Conservation (phyloP, 2,329 filamentous ascomycete species). For the Aspergillus sojae region DNA sequence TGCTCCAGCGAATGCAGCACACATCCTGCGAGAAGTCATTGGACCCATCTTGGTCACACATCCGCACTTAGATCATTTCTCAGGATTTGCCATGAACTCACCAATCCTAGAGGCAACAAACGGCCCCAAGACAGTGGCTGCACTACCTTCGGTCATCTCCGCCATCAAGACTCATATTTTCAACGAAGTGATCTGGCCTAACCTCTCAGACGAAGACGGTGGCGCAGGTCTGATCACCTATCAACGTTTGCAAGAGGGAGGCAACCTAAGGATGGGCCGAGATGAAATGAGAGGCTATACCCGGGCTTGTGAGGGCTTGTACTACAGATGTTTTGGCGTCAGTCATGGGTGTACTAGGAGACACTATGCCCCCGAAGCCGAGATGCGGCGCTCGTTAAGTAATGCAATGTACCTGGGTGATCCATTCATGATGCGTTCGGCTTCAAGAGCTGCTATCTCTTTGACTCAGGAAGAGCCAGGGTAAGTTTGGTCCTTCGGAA, state of each 20-base stretch:
- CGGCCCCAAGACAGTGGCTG: slow-evolving; percentile 80
- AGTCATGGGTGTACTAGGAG: slow-evolving; percentile 85
- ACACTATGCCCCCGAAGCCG: slow-evolving; percentile 52
- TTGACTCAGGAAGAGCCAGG: slow-evolving; percentile 13
- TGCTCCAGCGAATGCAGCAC: slow-evolving; percentile 74
- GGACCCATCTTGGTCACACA: slow-evolving; percentile 93
- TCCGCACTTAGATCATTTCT: slow-evolving; percentile 93
- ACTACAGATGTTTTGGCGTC: slow-evolving; percentile 83
- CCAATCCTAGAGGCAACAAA: slow-evolving; percentile 78
- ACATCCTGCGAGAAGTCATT: slow-evolving; percentile 77
- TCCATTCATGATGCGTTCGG: slow-evolving; percentile 17
- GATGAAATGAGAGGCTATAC: slow-evolving; percentile 82
- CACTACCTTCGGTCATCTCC: slow-evolving; percentile 83
- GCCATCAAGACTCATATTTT: slow-evolving; percentile 95
- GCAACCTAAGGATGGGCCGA: slow-evolving; percentile 79
- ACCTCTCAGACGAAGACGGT: slow-evolving; percentile 92
- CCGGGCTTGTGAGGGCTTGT: slow-evolving; percentile 83
- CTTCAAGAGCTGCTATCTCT: neutral
- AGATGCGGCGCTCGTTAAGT: slow-evolving; percentile 23
- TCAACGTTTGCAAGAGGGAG: slow-evolving; percentile 83
- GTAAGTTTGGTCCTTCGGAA: slow-evolving; percentile 25
- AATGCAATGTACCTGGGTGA: slow-evolving; percentile 1
- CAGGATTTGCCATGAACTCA: slow-evolving; percentile 90
- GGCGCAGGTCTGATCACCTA: slow-evolving; percentile 92
- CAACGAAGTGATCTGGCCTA: slow-evolving; percentile 98